A percentile compares a stretch with the other conserved stretches of the same genome.
Evolutionary conservation across 2,329 filamentous ascomycete genomes (phyloP).

Genomic region (Lasiodiplodia citricola): DNA sequence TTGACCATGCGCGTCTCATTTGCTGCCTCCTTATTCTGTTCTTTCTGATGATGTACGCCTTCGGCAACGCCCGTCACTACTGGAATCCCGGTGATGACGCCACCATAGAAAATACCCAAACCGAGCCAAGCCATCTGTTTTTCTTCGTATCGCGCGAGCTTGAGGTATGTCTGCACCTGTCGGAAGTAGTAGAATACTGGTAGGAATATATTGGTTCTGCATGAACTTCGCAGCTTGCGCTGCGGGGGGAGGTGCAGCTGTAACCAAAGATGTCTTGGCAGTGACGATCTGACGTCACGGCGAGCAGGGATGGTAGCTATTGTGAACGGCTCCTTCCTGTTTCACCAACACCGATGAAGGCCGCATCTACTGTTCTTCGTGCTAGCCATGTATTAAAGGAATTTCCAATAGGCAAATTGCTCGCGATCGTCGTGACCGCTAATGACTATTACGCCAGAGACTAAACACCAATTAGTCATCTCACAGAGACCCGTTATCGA

Average conservation of each 20-base stretch:
- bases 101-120: slow-evolving; percentile 45
- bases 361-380: too few relatives aligned
- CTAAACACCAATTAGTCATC: too few relatives aligned
- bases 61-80: slow-evolving; percentile 58
- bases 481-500: not conserved
- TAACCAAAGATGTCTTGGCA: not conserved
- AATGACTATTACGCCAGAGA: too few relatives aligned
- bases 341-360: too few relatives aligned
- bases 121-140: slow-evolving; percentile 36
- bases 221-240: not conserved
- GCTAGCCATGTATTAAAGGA: too few relatives aligned
- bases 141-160: not conserved
- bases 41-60: slow-evolving; percentile 56
- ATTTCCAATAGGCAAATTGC: too few relatives aligned
- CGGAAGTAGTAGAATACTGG: not conserved
- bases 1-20: slow-evolving; percentile 58
- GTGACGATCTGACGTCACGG: not conserved
- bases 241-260: not conserved
- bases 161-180: not conserved
- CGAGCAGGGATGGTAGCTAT: slow-evolving; percentile 1
- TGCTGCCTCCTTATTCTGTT: slow-evolving; percentile 55
- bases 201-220: not conserved
- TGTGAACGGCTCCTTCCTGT: not conserved
- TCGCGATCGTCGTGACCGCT: too few relatives aligned
- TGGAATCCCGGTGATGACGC: slow-evolving; percentile 51